Conservation (phyloP, 2,329 filamentous ascomycete species). For the Fusarium sarcochroum region DNA sequence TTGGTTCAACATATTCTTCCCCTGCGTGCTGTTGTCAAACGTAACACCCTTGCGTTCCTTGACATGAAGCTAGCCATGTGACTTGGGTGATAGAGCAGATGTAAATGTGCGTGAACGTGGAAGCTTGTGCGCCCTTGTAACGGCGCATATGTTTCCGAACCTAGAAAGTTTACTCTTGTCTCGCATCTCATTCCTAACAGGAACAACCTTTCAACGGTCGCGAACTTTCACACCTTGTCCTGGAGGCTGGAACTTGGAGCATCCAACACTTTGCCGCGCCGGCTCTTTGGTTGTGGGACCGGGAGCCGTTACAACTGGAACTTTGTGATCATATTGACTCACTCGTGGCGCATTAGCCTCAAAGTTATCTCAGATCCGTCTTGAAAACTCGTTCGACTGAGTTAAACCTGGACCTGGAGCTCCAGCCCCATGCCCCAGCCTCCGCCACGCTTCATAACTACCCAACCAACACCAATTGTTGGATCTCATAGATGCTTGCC, state of each 20-base stretch:
- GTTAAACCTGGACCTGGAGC: conserved; percentile 9
- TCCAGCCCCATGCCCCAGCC: conserved; percentile 34
- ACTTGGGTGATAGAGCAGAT: conserved; percentile 29
- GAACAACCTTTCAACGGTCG: conserved; percentile 34
- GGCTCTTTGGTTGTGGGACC: conserved; percentile 42
- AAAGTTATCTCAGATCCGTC: conserved; percentile 12
- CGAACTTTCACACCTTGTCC: conserved; percentile 25
- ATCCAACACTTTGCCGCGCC: conserved; percentile 29
- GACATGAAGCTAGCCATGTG: conserved; percentile 36
- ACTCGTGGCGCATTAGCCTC: conserved; percentile 36
- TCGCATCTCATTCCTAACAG: conserved; percentile 29
- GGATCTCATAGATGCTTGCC: conserved; percentile 10
- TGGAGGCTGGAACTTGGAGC: conserved; percentile 19
- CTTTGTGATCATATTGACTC: conserved; percentile 41
- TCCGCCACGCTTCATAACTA: conserved; percentile 18
- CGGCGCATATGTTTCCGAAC: conserved; percentile 26
- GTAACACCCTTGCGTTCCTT: conserved; percentile 29
- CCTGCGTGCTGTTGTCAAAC: conserved; percentile 34
- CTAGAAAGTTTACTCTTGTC: conserved; percentile 37
- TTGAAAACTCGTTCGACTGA: conserved; percentile 11
- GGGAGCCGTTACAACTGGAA: conserved; percentile 37
- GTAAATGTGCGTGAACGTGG: conserved; percentile 14
- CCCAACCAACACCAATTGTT: conserved; percentile 6
- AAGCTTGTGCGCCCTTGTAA: conserved; percentile 24
- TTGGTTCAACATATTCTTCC: conserved; percentile 33